Percentiles rank a stretch among this genome's conserved stretches.
Evolutionary conservation across 1,284 basidiomycete species (phyloP).

Genomic region (Serendipita sp.): DNA sequence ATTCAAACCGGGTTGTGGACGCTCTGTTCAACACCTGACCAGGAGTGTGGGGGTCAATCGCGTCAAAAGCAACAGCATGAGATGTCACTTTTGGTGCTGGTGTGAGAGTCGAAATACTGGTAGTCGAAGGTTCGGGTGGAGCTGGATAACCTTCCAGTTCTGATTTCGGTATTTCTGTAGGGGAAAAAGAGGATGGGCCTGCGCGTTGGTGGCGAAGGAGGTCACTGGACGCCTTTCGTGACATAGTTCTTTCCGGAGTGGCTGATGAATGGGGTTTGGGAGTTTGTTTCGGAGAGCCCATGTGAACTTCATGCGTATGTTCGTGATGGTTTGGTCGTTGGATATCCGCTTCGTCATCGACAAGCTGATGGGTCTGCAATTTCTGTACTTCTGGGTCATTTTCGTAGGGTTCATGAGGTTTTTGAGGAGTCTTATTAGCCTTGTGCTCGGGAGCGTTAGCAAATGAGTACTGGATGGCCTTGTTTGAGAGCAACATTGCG

Average conservation of each 20-base stretch:
- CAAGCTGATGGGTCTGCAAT: conserved; percentile 37
- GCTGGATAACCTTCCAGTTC: conserved; percentile 7
- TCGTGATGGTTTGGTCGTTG: background rate
- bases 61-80: conserved; percentile 56
- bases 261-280: background rate
- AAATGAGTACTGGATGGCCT: conserved; percentile 15
- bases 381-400: conserved; percentile 45
- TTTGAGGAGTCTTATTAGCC: conserved; percentile 14
- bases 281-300: background rate
- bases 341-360: background rate
- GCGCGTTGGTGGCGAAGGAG: conserved; percentile 9
- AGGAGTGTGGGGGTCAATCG: conserved; percentile 46
- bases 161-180: conserved; percentile 5
- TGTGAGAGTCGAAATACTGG: background rate
- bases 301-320: background rate
- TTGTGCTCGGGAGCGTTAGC: conserved; percentile 10
- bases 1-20: conserved; percentile 9
- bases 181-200: conserved; percentile 10
- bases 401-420: conserved; percentile 24
- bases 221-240: background rate
- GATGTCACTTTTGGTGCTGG: conserved; percentile 39
- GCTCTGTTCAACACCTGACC: conserved; percentile 15
- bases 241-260: background rate
- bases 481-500: conserved; percentile 5
- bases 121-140: background rate